Base-by-base conservation (phyloP, 306 rosid species). In the Trifolium pratense region DNA sequence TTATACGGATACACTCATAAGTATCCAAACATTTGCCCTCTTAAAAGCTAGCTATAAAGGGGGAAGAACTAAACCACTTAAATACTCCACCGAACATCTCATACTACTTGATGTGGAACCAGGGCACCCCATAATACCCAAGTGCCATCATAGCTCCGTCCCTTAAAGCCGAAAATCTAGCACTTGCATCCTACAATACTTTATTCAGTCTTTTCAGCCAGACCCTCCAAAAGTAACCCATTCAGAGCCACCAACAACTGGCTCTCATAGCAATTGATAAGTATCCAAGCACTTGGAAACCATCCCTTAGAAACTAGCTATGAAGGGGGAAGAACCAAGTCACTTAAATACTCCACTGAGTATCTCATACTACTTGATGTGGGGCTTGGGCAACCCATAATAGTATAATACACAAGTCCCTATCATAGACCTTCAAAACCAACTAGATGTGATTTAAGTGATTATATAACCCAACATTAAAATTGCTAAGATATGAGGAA, bases 351-450 rank as follows among this genome's bases (percentile, higher is more conserved):
- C 18, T 58, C 18, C 11, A 58, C 0, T 58, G 11, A 13, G 18
- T 4, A 57, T 6, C 36, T 6, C 63, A 57, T 57, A 57, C 60
- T 10, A 20, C 32, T 55, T 5, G 3, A 55, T 55, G 32, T 20
- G n/a, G n/a, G 32, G 1, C n/a, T 55, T 55, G 31, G 31, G 63
- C 18, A 25, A 5, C 63, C 63, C 36, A 13, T 11, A 57, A 53
- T 53, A 20, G 13, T 14, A 26, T 23, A 57, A 20, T 53, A 20
- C 60, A 7, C 60, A 55, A 20, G 7, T 5, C 32, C 8, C 16
- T 10, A 55, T 21, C 15, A 5, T 55, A 55, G 61, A 55, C 13
- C 61, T 55, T 55, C 61, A 55, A 55, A 55, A 55, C 61, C n/a
- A 21, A 21, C 2, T 12, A 21, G 61, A 21, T 21, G 32, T 1